Evolutionary conservation across 2,329 filamentous ascomycete genomes (phyloP).

Genomic region (Fusarium musae): DNA sequence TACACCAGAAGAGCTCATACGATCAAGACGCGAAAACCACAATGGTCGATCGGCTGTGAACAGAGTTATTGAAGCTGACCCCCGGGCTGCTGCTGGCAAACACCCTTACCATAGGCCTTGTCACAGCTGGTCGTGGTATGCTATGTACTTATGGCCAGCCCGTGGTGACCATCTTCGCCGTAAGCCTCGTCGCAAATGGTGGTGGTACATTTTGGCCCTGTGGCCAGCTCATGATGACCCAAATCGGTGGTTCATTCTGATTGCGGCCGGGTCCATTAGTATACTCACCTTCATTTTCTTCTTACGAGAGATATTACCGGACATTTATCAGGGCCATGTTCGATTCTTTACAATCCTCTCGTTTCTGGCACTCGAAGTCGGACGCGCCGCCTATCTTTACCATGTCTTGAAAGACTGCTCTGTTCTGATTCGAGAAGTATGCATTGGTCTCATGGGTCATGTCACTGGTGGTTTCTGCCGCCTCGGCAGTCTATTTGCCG

Average conservation of each 20-base stretch:
- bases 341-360: neutral
- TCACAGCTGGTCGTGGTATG: neutral
- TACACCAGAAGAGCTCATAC: neutral
- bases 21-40: neutral
- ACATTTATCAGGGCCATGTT: neutral
- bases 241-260: neutral
- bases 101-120: neutral
- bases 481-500: neutral
- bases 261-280: neutral
- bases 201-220: neutral
- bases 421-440: neutral
- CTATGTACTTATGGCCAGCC: neutral
- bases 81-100: neutral
- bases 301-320: neutral
- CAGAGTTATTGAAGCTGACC: neutral
- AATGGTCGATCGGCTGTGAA: neutral
- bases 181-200: neutral
- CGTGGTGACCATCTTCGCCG: neutral
- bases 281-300: neutral
- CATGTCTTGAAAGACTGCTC: neutral
- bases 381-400: neutral
- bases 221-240: neutral
- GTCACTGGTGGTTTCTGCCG: neutral
- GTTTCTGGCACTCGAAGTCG: neutral
- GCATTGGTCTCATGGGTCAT: neutral